phyloP scores from a whole-genome alignment of 2,329 filamentous ascomycete species.

The Chaetomiaceae sp. region DNA sequence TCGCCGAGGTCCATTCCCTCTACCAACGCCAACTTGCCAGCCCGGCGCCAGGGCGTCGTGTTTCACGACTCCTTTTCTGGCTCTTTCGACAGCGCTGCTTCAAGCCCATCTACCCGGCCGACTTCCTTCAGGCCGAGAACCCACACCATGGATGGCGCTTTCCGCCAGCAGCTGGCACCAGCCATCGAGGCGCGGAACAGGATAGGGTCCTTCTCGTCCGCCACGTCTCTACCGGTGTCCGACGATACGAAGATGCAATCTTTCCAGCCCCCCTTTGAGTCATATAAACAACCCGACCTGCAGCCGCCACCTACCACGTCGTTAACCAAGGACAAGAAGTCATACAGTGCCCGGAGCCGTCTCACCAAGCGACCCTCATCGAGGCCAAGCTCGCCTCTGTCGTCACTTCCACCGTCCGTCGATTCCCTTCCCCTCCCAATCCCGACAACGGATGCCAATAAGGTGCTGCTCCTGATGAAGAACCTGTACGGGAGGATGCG shows the following conservation, averaged over 20 bases:
- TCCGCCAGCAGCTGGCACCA: constrained; percentile 43
- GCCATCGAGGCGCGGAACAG: constrained; percentile 53
- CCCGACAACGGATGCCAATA: constrained; percentile 63
- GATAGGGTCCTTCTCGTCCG: constrained; percentile 66
- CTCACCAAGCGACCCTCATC: constrained; percentile 52
- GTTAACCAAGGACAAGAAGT: constrained; percentile 43
- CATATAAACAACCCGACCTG: constrained; percentile 34
- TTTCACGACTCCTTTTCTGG: constrained; percentile 54
- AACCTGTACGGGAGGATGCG: constrained; percentile 73
- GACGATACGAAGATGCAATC: constrained; percentile 37
- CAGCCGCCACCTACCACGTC: constrained; percentile 31
- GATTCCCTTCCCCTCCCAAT: constrained; percentile 57
- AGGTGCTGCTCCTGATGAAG: constrained; percentile 71
- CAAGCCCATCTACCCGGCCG: constrained; percentile 38
- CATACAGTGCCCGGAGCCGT: constrained; percentile 39
- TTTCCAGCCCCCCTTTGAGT: constrained; percentile 38
- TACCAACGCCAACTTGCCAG: constrained; percentile 19
- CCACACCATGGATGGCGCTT: constrained; percentile 53
- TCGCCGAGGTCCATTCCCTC: constrained; percentile 44
- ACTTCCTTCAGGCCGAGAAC: constrained; percentile 48
- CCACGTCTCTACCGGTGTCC: constrained; percentile 49
- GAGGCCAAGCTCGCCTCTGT: constrained; percentile 54
- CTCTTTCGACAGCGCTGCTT: constrained; percentile 44
- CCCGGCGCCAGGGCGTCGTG: constrained; percentile 53
- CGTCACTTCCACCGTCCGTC: constrained; percentile 51